Percentiles rank a stretch among this genome's conserved stretches.
These are phyloP conservation scores for Prunus yedoensis DNA, from an alignment of 331 rosid species.

Conservation along the genomic window DNA sequence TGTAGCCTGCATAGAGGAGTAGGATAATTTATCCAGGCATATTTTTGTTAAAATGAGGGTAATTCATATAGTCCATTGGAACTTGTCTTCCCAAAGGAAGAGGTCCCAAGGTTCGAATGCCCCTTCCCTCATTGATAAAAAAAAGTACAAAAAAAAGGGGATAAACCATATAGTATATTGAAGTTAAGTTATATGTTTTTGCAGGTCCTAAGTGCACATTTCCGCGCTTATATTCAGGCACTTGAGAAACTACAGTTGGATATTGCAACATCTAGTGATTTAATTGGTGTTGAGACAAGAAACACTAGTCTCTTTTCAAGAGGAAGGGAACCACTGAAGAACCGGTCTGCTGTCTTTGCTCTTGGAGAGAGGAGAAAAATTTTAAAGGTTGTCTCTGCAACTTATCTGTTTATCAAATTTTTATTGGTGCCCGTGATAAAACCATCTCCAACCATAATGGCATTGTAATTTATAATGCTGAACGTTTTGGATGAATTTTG, in stretches of 20 bases:
- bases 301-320: conserved; percentile 72
- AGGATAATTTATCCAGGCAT: not conserved
- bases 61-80: not conserved
- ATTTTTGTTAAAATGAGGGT: not conserved
- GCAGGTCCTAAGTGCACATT: conserved; percentile 98
- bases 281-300: conserved; percentile 96
- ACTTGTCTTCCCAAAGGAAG: not conserved
- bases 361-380: conserved; percentile 90
- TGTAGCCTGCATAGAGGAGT: not conserved
- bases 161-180: not conserved
- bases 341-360: conserved; percentile 90
- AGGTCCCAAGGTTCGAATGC: not conserved
- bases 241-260: conserved; percentile 92
- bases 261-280: conserved; percentile 91
- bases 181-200: conserved; percentile 27
- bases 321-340: conserved; percentile 92
- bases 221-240: conserved; percentile 94
- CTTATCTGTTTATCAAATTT: not conserved
- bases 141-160: not conserved
- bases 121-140: not conserved
- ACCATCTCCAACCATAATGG: not conserved
- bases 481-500: not conserved
- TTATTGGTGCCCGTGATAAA: not conserved
- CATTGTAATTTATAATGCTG: not conserved
- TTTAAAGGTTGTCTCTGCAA: conserved; percentile 47